These are phyloP conservation scores for Penicillium sp. DNA, from an alignment of 2,329 filamentous ascomycete species.

Conservation along the genomic window DNA sequence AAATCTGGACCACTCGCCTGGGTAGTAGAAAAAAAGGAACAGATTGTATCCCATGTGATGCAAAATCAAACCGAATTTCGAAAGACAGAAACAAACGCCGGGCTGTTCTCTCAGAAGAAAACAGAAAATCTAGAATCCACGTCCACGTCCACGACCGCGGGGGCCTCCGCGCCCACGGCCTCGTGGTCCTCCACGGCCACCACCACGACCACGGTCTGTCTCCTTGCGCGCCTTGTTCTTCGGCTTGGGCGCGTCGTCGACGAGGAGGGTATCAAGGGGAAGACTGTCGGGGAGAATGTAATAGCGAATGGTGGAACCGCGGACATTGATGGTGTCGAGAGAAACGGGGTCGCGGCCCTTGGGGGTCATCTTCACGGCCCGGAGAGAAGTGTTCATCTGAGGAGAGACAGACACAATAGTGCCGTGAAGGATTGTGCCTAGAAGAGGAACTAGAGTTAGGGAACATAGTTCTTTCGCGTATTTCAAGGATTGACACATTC, in stretches of 20 bases:
- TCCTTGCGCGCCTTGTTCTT: constrained; percentile 99
- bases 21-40: constrained; percentile 22
- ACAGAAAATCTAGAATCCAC: constrained; percentile 32
- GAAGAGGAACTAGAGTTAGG: constrained; percentile 5
- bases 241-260: constrained; percentile 93
- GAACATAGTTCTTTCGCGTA: background rate
- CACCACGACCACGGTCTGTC: constrained; percentile 44
- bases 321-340: constrained; percentile 92
- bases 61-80: constrained; percentile 17
- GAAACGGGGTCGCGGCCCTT: constrained; percentile 78
- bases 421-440: constrained; percentile 90
- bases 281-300: constrained; percentile 93
- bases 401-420: constrained; percentile 94
- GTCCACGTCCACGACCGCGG: constrained; percentile 48
- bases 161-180: constrained; percentile 44
- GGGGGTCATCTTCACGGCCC: constrained; percentile 91
- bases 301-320: constrained; percentile 91
- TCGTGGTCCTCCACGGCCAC: constrained; percentile 41
- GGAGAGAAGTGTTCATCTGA: constrained; percentile 95
- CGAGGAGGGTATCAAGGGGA: constrained; percentile 85
- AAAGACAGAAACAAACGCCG: constrained; percentile 21
- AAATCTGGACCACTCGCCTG: constrained; percentile 22
- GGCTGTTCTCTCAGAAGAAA: constrained; percentile 19
- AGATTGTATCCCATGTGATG: constrained; percentile 19
- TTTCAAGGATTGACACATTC: background rate